These are phyloP conservation scores for Scutellaria minor DNA, from an alignment of 257 asterid species.

Conservation along the genomic window DNA sequence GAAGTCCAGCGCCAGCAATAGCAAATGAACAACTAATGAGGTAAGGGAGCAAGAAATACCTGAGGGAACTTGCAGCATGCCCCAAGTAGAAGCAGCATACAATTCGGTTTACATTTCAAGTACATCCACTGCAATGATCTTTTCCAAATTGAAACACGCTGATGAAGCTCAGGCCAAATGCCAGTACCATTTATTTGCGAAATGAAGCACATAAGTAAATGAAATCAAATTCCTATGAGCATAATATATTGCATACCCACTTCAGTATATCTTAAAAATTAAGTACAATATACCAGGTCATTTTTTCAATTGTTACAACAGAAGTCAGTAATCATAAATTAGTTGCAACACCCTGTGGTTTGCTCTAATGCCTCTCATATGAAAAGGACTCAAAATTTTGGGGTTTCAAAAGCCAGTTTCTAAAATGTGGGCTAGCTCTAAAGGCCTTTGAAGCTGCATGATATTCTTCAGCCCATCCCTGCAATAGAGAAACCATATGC, in stretches of 20 bases:
- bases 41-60: neutral
- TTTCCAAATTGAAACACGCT: neutral
- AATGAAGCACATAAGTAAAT: neutral
- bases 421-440: constrained; percentile 66
- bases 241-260: constrained; percentile 3
- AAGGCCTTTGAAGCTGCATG: constrained; percentile 64
- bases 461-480: constrained; percentile 68
- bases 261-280: neutral
- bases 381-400: constrained; percentile 63
- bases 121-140: neutral
- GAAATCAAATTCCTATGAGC: neutral
- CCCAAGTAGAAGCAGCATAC: neutral
- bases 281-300: constrained; percentile 1
- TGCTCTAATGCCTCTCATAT: constrained; percentile 33
- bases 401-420: constrained; percentile 77
- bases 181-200: neutral
- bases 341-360: constrained; percentile 23
- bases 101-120: neutral
- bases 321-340: constrained; percentile 17
- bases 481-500: constrained; percentile 39
- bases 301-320: constrained; percentile 7
- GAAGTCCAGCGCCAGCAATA: neutral
- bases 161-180: neutral
- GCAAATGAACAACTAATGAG: neutral
- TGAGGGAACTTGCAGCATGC: neutral